Base-by-base conservation (phyloP, 352 stramenopile species). In the Phytophthora nicotianae region DNA sequence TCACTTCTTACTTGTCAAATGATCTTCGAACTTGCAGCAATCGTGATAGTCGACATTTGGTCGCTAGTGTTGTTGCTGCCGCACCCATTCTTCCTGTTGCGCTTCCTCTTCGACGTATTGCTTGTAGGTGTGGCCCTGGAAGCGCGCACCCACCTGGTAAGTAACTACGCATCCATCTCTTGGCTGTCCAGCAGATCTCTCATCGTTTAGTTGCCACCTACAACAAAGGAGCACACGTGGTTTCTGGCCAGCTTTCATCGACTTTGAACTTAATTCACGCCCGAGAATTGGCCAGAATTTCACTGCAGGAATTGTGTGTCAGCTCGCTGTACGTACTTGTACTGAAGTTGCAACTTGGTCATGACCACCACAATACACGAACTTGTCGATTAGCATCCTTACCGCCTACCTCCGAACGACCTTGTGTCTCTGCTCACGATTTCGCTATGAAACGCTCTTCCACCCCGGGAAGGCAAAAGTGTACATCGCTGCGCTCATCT, bases 191-290 rank as follows among this genome's bases (percentile, higher is more conserved):
- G 35, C 23, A 62, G 2, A 43, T 59, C 19, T 53, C 29, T 27
- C 32, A 1, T 20, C 17, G 2, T 60, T 55, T 29, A n/a, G n/a
- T n/a, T n/a, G n/a, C n/a, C n/a, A 7, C 24, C 24, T 29, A 7
- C 7, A 35, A 5, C 13, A 56, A 64, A 90, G 81, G 72, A 76
- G 7, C 70, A 81, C 19, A 43, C 72, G 41, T 90, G 79, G 79
- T 88, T 90, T 56, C 62, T 88, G 38, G 86, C 73, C 47, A 86
- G 68, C 29, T 90, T 90, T 53, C 81, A 88, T 47, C 79, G 75
- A 0, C 65, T 88, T 16, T 77, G 77, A 6, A 38, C 58, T 9
- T 69, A 40, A 65, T 51, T 40, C 8, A 49, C 10, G 17, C 5
- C 19, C 19, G 4, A 29, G 24, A 29, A 4, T 29, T 29, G 24